Base-by-base conservation (phyloP, 2,329 filamentous ascomycete species). In the Trichoderma polysporum region DNA sequence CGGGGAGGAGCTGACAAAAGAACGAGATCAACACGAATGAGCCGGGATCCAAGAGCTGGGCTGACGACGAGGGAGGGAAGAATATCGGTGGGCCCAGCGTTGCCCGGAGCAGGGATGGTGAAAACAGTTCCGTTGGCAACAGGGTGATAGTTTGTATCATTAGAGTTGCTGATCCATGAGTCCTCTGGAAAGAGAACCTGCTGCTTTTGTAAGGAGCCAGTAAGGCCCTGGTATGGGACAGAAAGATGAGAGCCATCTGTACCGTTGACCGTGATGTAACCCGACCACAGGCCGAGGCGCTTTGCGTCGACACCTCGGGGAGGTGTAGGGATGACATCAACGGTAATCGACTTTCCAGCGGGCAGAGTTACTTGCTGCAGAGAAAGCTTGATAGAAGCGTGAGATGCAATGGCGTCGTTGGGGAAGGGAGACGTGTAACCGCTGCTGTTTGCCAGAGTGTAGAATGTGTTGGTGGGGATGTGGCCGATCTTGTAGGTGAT, bases 401-500 rank as follows among this genome's bases (percentile, higher is more conserved):
- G 78, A 29, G 76, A 74, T n/a, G 74, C 70, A 1, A 78, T 73
- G 6, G 82, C 73, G 9, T 83, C 77, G 33, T 82, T 83, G 29
- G 84, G 84, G 70, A 85, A 86, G 0, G 64, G 17, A 12, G 75
- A 74, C 0, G 83, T 79, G 53, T 76, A 76, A 49, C 78, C 78
- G 31, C 72, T 71, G 37, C 68, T 72, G 2, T 73, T 70, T 29
- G 71, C 71, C 1, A 79, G 76, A 0, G 86, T 85, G 74, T 88
- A 88, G 63, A 82, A 82, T 2, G 86, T 86, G 13, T 81, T 76
- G 13, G 86, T 82, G 2, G 82, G 80, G 7, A 82, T 75, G 68
- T 87, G 80, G 29, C 79, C 80, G 12, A 90, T 76, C 8, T 79
- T 78, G 75, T 87, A 88, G 66, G 82, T 83, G 60, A 87, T 74